Evolutionary conservation across 306 rosid species (phyloP).

Genomic region (Delonix regia): DNA sequence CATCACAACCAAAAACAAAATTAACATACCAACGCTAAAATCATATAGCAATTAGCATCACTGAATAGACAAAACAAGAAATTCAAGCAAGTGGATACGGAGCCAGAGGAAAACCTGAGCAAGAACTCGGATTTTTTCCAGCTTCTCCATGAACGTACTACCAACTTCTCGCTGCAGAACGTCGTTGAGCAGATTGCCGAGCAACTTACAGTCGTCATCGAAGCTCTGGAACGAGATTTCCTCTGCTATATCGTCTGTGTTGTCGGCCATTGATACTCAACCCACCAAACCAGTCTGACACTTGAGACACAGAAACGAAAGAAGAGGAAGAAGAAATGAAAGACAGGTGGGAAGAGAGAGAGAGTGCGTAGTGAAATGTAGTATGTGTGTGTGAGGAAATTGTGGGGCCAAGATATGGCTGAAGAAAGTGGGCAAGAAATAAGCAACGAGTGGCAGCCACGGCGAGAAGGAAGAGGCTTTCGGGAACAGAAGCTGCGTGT

Average conservation of each 20-base stretch:
- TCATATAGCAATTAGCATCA: not conserved
- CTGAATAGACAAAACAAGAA: not conserved
- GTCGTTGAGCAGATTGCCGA: constrained; percentile 78
- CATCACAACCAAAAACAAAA: not conserved
- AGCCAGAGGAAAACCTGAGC: constrained; percentile 61
- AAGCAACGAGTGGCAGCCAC: constrained; percentile 46
- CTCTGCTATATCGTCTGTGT: constrained; percentile 90
- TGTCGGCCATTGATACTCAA: constrained; percentile 71
- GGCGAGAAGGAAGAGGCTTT: constrained; percentile 28
- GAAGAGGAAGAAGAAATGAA: not conserved
- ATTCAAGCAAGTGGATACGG: not conserved
- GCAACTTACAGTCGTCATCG: constrained; percentile 84
- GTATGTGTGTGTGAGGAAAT: not conserved
- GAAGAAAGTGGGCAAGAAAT: not conserved
- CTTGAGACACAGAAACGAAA: not conserved
- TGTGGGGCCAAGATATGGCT: constrained; percentile 23
- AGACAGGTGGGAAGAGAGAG: not conserved
- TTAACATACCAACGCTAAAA: not conserved
- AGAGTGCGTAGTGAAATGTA: not conserved
- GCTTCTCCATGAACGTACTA: constrained; percentile 54
- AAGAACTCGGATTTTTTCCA: constrained; percentile 75
- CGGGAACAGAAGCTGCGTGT: not conserved
- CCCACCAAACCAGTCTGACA: not conserved
- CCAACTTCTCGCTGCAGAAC: constrained; percentile 87
- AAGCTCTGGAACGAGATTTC: constrained; percentile 92